Evolutionary conservation across 2,329 filamentous ascomycete species (phyloP), one percentile per base, ranked within the genome.

Genomic region (Didymella keratinophila): DNA sequence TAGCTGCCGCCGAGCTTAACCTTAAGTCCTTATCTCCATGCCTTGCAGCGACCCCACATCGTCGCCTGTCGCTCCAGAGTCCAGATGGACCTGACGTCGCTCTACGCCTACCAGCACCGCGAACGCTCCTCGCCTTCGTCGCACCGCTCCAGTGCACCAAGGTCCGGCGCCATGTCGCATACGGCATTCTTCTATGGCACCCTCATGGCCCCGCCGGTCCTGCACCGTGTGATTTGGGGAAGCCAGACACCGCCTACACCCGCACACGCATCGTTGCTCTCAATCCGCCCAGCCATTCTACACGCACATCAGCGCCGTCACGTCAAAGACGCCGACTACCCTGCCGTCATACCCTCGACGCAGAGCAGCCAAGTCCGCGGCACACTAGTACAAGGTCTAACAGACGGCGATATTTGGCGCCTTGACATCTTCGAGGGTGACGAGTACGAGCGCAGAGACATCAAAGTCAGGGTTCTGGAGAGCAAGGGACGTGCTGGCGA

Each of bases 131-230:
- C 36, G 5, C 23, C 21, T 16, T 11, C 23, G 41, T 16, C 28
- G 3, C 20, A 34, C 30, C 46, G 10, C 23, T 16, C 21, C n/a
- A 37, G 3, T 11, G 14, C 25, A 3, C 23, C 12, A 2, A 27
- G n/a, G 16, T 21, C 27, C 18, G 16, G 49, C 32, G 52, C 36
- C 7, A 74, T 71, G 71, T 63, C 82, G 46, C 80, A 82, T 68
- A 80, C 80, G 18, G 83, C 85, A 65, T 89, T 89, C 79, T 88
- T 89, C 82, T 89, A 89, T 73, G 87, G 85, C 83, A 88, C 86
- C 25, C 78, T 89, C 72, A 97, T 97, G 93, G 90, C 89, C n/a
- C 87, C 90, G 0, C 86, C 90, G 71, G 88, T 98, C 69, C 92
- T 98, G 67, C 89, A 90, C 79, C 89, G 90, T 32, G 93, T 97